Base-by-base conservation (phyloP, 2,329 filamentous ascomycete species). In the Hirsutella minnesotensis region DNA sequence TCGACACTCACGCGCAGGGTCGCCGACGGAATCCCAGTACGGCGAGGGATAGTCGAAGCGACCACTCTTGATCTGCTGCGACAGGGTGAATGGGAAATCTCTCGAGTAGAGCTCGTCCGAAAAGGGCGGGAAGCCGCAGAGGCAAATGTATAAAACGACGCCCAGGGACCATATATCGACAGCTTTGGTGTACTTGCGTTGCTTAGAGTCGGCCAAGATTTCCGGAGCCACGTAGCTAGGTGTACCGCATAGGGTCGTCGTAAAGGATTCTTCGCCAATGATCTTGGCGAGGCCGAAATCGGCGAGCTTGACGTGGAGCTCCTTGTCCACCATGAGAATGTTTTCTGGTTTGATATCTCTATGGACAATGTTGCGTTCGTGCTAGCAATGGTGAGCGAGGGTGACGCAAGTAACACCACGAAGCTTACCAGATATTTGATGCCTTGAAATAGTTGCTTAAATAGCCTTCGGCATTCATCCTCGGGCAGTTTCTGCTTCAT, bases 201-300 rank as follows among this genome's bases (percentile, higher is more conserved):
- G 77, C 54, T 79, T 82, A 16, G 77, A 79, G 48, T 89, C 84
- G 55, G 88, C 83, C 4, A 98, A 70, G 44, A 98, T 95, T 60
- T 98, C 92, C 1, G 92, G 92, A 1, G 94, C 92, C 47, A 96
- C 90, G 59, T 98, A 95, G 61, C 85, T 92, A 5, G 90, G 92
- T n/a, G 92, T 98, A 49, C 92, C 92, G 59, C 92, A 92, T 49
- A 98, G 68, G 1, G 92, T 96, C 0, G 89, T 95, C 1, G 92
- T 96, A 59, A 98, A 98, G 0, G 90, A 95, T 58, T 95, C 88
- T 60, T 98, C 92, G 48, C 94, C 94, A 51, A 98, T 95, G 51
- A 98, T 96, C 66, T 98, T 98, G 35, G 92, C 90, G 31, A 98
- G 73, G 38, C 92, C 92, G 63, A 98, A 98, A 62, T 98, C 92